Conservation (phyloP, 805 yeast genomes). For the Yamadazyma tumulicola region DNA sequence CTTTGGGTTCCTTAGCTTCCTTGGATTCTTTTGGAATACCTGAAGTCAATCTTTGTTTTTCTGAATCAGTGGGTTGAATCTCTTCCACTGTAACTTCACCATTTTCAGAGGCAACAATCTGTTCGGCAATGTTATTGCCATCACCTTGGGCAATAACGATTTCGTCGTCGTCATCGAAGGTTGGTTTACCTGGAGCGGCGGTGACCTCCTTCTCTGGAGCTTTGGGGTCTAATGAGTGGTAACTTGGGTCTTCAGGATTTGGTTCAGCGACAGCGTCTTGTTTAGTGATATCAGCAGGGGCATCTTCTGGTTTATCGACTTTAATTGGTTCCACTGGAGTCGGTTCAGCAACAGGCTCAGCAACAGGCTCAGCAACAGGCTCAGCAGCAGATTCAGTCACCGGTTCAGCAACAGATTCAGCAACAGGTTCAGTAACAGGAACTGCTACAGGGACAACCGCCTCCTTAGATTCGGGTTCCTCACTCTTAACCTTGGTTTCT, state of each 20-base stretch:
- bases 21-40: too few relatives aligned
- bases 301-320: constrained; percentile 8
- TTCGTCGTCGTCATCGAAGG: constrained; percentile 27
- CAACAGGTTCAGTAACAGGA: constrained; percentile 14
- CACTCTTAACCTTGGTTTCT: constrained; percentile 4
- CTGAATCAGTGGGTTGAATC: constrained; percentile 38
- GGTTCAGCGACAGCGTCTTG: constrained; percentile 7
- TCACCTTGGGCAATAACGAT: constrained; percentile 40
- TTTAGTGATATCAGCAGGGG: constrained; percentile 1
- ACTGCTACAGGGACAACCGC: constrained; percentile 9
- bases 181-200: constrained; percentile 16
- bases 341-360: too few relatives aligned
- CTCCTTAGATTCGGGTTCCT: too few relatives aligned
- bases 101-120: constrained; percentile 31
- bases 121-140: constrained; percentile 28
- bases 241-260: constrained; percentile 8
- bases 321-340: constrained; percentile 6
- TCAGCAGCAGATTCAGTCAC: too few relatives aligned
- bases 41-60: constrained; percentile 31
- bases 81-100: constrained; percentile 39
- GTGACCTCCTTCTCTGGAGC: constrained; percentile 14
- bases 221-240: constrained; percentile 20
- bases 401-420: constrained; percentile 9
- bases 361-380: constrained; percentile 4
- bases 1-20: constrained; percentile 33